These are phyloP conservation scores for Alternaria ventricosa DNA, from an alignment of 2,329 filamentous ascomycete genomes.

Conservation along the genomic window DNA sequence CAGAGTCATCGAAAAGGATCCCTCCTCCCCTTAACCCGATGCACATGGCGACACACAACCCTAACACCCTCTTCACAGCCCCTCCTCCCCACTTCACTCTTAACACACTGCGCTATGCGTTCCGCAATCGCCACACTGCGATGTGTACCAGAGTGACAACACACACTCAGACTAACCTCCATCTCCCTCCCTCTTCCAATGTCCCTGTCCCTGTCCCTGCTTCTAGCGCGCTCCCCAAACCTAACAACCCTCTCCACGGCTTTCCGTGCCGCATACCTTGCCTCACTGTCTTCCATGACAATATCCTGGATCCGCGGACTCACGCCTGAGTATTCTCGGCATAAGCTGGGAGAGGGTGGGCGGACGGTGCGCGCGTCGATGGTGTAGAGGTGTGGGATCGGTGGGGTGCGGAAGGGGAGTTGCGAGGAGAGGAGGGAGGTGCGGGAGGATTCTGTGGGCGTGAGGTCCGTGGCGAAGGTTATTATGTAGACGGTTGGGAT, in stretches of 20 bases:
- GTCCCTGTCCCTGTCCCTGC: not conserved
- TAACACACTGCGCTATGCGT: slow-evolving; percentile 30
- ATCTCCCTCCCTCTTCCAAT: not conserved
- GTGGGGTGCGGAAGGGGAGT: slow-evolving; percentile 11
- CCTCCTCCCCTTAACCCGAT: slow-evolving; percentile 28
- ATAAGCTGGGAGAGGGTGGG: slow-evolving; percentile 20
- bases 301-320: slow-evolving; percentile 25
- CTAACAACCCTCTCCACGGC: slow-evolving; percentile 20
- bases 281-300: slow-evolving; percentile 26
- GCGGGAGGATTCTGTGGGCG: slow-evolving; percentile 1
- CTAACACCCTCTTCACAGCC: slow-evolving; percentile 20
- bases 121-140: slow-evolving; percentile 42
- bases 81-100: slow-evolving; percentile 18
- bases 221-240: slow-evolving; percentile 1
- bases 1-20: slow-evolving; percentile 26
- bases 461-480: slow-evolving; percentile 23
- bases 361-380: slow-evolving; percentile 25
- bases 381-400: slow-evolving; percentile 32
- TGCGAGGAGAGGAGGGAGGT: slow-evolving; percentile 19
- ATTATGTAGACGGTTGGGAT: slow-evolving; percentile 35
- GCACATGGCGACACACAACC: slow-evolving; percentile 36
- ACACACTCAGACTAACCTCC: slow-evolving; percentile 25
- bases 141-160: slow-evolving; percentile 39
- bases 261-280: slow-evolving; percentile 14
- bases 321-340: slow-evolving; percentile 31